Percentiles rank a stretch among this genome's conserved stretches.
Conservation (phyloP, 192 early-diverging fungal species). For the Coemansia sp. region DNA sequence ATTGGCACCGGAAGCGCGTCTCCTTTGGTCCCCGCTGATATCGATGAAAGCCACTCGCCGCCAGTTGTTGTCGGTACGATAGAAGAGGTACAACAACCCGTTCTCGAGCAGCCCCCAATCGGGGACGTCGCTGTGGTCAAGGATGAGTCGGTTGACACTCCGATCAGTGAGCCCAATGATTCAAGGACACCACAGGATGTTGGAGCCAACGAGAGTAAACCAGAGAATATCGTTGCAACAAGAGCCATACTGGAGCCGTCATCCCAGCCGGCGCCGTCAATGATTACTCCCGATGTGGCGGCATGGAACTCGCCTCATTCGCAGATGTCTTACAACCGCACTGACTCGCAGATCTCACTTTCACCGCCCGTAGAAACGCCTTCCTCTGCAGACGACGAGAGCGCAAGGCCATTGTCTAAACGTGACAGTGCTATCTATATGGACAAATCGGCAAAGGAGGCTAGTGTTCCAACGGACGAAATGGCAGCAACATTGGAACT, state of each 20-base stretch:
- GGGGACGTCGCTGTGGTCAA: slow-evolving; percentile 3
- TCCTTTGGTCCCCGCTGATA: slow-evolving; percentile 12
- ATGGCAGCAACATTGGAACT: background rate
- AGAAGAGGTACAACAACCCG: slow-evolving; percentile 13
- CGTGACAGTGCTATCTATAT: slow-evolving; percentile 51
- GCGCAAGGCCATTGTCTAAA: slow-evolving; percentile 13
- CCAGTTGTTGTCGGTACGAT: slow-evolving; percentile 46
- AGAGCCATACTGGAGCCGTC: background rate
- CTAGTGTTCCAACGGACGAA: background rate
- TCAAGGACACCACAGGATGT: background rate
- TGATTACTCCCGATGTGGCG: slow-evolving; percentile 2
- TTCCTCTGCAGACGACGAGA: slow-evolving; percentile 5
- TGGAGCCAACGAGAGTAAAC: background rate
- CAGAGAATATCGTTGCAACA: background rate
- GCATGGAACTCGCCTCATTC: slow-evolving; percentile 33
- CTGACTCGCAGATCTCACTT: slow-evolving; percentile 32
- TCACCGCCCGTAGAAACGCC: slow-evolving; percentile 11
- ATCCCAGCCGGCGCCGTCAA: background rate
- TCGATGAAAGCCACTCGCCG: slow-evolving; percentile 14
- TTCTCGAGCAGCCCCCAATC: background rate
- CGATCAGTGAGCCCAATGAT: background rate
- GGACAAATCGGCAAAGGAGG: slow-evolving; percentile 20
- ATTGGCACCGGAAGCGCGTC: slow-evolving; percentile 1
- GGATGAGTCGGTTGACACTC: background rate
- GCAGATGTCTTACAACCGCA: slow-evolving; percentile 42